phyloP scores from a whole-genome alignment of 2,329 filamentous ascomycete genomes.

The Arthrocladium fulminans region DNA sequence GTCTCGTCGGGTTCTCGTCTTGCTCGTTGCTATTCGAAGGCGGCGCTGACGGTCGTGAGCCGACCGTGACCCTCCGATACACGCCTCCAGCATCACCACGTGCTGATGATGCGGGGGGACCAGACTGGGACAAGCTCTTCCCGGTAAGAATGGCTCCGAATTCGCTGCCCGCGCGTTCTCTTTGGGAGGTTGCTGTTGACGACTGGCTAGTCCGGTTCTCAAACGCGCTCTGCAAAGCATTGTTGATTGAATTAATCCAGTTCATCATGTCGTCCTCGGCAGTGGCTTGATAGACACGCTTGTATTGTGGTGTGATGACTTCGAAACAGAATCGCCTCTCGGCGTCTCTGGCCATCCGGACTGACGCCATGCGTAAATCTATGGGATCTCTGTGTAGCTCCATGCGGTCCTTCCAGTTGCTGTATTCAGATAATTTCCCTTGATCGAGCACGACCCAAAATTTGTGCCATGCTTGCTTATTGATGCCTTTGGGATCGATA shows the following conservation, averaged over 20 bases:
- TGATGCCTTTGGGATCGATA: constrained; percentile 87
- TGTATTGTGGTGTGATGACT: constrained; percentile 93
- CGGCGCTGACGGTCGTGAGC: constrained; percentile 66
- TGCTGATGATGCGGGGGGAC: constrained; percentile 42
- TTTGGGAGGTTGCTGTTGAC: constrained; percentile 40
- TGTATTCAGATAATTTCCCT: constrained; percentile 93
- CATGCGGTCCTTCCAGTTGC: constrained; percentile 96
- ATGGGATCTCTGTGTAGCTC: constrained; percentile 98
- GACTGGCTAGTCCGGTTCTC: constrained; percentile 60
- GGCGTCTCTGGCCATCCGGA: constrained; percentile 87
- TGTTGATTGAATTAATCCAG: constrained; percentile 96
- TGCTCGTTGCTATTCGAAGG: constrained; percentile 57
- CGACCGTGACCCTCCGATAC: constrained; percentile 79
- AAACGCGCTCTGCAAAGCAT: constrained; percentile 83
- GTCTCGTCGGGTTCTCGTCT: constrained; percentile 77
- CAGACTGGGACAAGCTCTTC: constrained; percentile 62
- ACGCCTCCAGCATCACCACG: constrained; percentile 49
- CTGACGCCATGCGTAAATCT: constrained; percentile 91
- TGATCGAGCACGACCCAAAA: constrained; percentile 99
- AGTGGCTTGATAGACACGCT: constrained; percentile 92
- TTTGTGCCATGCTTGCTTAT: constrained; percentile 98
- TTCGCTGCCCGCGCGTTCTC: constrained; percentile 62
- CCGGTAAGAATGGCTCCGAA: constrained; percentile 90
- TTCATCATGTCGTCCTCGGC: constrained; percentile 97
- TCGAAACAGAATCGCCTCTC: constrained; percentile 97